These are phyloP conservation scores for Samsoniella hepiali DNA, from an alignment of 2,329 filamentous ascomycete species.

Conservation along the genomic window DNA sequence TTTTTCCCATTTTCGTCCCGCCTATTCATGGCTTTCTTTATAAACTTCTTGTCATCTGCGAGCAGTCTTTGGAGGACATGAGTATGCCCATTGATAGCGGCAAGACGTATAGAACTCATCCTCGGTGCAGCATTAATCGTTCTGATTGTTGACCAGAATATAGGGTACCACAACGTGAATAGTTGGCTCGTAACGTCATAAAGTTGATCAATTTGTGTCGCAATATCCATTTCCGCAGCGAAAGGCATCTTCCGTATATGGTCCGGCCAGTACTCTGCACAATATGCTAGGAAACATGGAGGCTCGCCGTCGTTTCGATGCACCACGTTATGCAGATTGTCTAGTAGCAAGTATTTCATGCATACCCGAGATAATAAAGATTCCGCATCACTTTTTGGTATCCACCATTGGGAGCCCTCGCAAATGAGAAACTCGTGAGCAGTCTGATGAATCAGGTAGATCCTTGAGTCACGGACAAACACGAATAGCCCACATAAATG, in stretches of 20 bases:
- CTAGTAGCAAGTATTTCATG: neutral
- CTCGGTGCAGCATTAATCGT: too few species aligned
- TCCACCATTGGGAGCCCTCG: neutral
- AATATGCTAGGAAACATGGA: neutral
- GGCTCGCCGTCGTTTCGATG: neutral
- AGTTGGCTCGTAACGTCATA: neutral
- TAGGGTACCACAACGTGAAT: neutral
- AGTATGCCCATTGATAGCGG: neutral
- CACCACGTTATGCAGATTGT: neutral
- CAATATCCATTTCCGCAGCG: neutral
- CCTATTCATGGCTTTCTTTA: too few species aligned
- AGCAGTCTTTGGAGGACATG: neutral
- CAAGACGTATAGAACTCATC: neutral
- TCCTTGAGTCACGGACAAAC: constrained; percentile 14
- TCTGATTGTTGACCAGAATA: too few species aligned
- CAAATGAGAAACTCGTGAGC: constrained; percentile 19
- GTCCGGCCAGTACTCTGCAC: neutral
- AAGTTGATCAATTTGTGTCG: neutral
- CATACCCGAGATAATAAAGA: neutral
- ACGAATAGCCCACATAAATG: constrained; percentile 21
- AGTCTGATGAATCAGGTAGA: constrained; percentile 22
- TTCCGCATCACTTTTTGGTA: neutral
- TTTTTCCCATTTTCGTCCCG: neutral
- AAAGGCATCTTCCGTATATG: neutral
- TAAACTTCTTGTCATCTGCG: neutral